Percentiles rank a stretch among this genome's conserved stretches.
Evolutionary conservation across 2,329 filamentous ascomycete species (phyloP).

Genomic region (Salinomyces thailandicus): DNA sequence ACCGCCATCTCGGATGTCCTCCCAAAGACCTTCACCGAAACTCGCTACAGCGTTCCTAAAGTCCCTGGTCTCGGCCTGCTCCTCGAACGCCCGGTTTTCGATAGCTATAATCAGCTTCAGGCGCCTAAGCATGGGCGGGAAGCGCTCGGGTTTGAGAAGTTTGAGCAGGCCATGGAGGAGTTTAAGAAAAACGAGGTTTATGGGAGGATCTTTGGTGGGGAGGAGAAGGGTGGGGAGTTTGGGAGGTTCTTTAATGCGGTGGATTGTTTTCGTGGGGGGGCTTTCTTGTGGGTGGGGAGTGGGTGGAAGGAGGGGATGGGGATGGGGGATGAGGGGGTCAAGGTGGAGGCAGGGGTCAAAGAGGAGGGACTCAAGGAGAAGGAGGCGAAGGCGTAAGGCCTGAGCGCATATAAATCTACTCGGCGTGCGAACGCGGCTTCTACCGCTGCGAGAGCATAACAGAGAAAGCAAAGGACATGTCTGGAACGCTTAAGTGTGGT

Average conservation of each 20-base stretch:
- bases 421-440: too few relatives aligned
- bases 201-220: constrained; percentile 77
- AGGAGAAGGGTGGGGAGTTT: constrained; percentile 69
- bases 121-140: constrained; percentile 52
- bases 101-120: constrained; percentile 71
- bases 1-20: constrained; percentile 56
- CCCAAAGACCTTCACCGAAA: constrained; percentile 58
- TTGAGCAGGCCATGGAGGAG: constrained; percentile 65
- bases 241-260: constrained; percentile 40
- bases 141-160: constrained; percentile 67
- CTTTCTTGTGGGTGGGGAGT: constrained; percentile 41
- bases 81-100: constrained; percentile 84
- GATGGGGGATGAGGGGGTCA: too few relatives aligned
- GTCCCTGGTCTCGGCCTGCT: constrained; percentile 80
- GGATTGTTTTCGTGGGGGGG: constrained; percentile 40
- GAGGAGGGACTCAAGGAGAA: too few relatives aligned
- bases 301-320: constrained; percentile 37
- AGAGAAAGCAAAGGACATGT: too few relatives aligned
- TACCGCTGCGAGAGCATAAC: too few relatives aligned
- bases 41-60: constrained; percentile 79
- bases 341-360: too few relatives aligned
- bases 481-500: too few relatives aligned
- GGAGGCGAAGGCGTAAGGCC: too few relatives aligned
- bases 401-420: too few relatives aligned
- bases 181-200: constrained; percentile 95